A percentile compares a stretch with the other conserved stretches of the same genome.
These are phyloP conservation scores for Colletotrichum sojae DNA, from an alignment of 2,329 filamentous ascomycete genomes.

Conservation along the genomic window DNA sequence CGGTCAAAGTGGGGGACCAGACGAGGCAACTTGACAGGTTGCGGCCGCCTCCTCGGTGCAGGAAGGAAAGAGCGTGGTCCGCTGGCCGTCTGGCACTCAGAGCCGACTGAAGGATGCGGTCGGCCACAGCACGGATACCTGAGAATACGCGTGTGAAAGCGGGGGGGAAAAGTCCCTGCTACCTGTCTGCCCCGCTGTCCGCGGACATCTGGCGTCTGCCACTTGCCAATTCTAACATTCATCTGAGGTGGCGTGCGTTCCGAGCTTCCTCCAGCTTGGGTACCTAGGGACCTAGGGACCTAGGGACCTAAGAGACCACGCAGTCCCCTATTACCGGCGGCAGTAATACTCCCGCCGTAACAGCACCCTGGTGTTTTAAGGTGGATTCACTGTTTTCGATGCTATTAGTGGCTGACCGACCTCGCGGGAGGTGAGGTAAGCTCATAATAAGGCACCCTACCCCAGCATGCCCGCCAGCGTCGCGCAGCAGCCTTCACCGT, in stretches of 20 bases:
- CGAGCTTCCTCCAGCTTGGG: constrained; percentile 10
- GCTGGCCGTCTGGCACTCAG: neutral
- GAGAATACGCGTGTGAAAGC: neutral
- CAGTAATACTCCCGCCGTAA: no score
- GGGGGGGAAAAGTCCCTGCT: neutral
- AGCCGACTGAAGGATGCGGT: neutral
- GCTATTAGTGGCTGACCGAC: constrained; percentile 30
- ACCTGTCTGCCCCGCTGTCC: constrained; percentile 15
- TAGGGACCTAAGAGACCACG: no score
- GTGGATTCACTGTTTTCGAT: constrained; percentile 6
- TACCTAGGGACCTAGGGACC: no score
- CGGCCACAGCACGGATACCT: no score
- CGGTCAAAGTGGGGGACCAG: constrained; percentile 12
- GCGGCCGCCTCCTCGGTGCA: constrained; percentile 18
- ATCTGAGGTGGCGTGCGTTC: constrained; percentile 32
- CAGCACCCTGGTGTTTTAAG: neutral
- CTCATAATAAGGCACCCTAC: neutral
- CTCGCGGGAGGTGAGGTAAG: neutral
- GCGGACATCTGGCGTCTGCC: constrained; percentile 31
- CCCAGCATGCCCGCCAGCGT: constrained; percentile 10
- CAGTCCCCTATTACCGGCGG: no score
- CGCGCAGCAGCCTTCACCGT: neutral
- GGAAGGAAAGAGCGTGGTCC: no score
- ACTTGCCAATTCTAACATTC: constrained; percentile 29
- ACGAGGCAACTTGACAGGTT: constrained; percentile 37